These are phyloP conservation scores for Amylocystis lapponica DNA, from an alignment of 768 basidiomycete genomes.

Conservation along the genomic window DNA sequence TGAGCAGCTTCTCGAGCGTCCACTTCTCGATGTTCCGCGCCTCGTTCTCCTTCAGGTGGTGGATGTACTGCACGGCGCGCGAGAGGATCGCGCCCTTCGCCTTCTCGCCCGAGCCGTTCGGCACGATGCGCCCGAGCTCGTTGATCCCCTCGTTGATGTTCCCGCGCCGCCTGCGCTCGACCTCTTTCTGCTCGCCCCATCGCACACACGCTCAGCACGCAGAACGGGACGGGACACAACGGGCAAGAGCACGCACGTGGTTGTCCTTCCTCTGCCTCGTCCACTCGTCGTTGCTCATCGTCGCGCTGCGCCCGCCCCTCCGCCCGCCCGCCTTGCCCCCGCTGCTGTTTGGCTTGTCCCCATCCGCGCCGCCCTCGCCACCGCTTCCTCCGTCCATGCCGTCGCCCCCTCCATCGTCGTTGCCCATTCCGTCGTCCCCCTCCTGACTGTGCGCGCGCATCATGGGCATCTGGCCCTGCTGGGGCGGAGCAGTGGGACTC, in stretches of 20 bases:
- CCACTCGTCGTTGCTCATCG: conserved; percentile 36
- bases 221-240: not conserved
- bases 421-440: conserved; percentile 4
- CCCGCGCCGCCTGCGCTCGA: conserved; percentile 89
- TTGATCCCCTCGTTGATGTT: conserved; percentile 98
- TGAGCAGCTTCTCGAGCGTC: conserved; percentile 87
- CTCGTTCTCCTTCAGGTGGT: conserved; percentile 86
- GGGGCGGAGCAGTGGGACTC: conserved; percentile 5
- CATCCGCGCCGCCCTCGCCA: not conserved
- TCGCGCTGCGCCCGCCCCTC: conserved; percentile 22
- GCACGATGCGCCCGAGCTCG: conserved; percentile 83
- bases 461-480: not conserved
- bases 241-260: conserved; percentile 29
- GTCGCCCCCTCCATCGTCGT: conserved; percentile 4
- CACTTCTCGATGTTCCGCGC: conserved; percentile 89
- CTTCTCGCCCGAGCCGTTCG: conserved; percentile 81
- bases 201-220: not conserved
- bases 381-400: conserved; percentile 3
- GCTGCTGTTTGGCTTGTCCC: not conserved
- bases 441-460: conserved; percentile 4
- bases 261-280: conserved; percentile 38
- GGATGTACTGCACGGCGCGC: conserved; percentile 88
- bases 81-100: conserved; percentile 87
- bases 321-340: conserved; percentile 14
- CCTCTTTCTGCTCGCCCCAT: conserved; percentile 74